These are phyloP conservation scores for Dimocarpus longan DNA, from an alignment of 345 rosid genomes.

Conservation along the genomic window DNA sequence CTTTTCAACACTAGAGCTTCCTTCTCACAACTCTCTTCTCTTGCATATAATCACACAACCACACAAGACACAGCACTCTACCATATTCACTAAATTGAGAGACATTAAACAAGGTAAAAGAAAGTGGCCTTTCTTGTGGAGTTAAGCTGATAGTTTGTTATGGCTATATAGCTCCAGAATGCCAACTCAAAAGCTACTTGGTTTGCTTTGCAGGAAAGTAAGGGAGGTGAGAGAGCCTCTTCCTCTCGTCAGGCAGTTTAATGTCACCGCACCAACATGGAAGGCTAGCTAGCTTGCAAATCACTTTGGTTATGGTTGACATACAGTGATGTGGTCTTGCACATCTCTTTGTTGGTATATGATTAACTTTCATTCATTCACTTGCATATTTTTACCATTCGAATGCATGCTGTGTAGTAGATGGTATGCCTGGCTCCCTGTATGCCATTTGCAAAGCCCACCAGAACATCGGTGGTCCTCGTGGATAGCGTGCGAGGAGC, in stretches of 20 bases:
- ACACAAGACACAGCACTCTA: background rate
- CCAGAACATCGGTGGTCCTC: constrained; percentile 38
- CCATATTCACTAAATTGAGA: constrained; percentile 20
- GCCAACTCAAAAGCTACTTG: too few relatives aligned
- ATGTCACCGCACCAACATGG: background rate
- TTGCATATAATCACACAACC: constrained; percentile 8
- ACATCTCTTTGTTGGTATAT: too few relatives aligned
- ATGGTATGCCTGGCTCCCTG: constrained; percentile 61
- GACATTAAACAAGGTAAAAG: background rate
- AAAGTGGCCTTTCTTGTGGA: too few relatives aligned
- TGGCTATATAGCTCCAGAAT: too few relatives aligned
- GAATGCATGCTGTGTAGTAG: background rate
- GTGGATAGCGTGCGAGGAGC: constrained; percentile 60
- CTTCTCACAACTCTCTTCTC: constrained; percentile 24
- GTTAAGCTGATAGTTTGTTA: too few relatives aligned
- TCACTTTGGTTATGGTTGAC: background rate
- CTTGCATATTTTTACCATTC: background rate
- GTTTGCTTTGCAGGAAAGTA: too few relatives aligned
- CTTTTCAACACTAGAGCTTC: constrained; percentile 2
- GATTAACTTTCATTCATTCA: background rate
- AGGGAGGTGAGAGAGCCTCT: too few relatives aligned
- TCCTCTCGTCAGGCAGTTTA: too few relatives aligned
- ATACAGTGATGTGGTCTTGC: background rate
- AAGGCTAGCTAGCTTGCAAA: background rate
- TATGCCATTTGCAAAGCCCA: constrained; percentile 54